Base-by-base conservation (phyloP, 2,329 filamentous ascomycete species). In the Alternaria infectoria region DNA sequence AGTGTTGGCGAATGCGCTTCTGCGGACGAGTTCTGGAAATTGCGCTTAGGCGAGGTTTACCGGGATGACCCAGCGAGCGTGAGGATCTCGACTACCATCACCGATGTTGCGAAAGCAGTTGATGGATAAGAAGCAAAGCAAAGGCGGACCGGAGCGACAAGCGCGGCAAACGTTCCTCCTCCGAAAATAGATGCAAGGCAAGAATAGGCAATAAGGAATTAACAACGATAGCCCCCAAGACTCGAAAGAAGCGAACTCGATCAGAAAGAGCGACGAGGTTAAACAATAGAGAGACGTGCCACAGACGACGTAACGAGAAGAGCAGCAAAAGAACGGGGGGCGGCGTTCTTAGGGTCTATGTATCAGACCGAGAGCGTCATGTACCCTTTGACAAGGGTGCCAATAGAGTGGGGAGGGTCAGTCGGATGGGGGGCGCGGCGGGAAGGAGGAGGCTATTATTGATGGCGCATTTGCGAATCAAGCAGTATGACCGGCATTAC, bases 181-280 rank as follows among this genome's bases (percentile, higher is more conserved):
- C 49, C 57, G 21, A 51, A 45, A 47, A 54, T 55, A 55, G 23
- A 54, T 61, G 57, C 32, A 26, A 28, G 25, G 51, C 45, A 52
- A 56, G 57, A 40, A 46, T 47, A 51, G 64, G 47, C 23, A 55
- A 56, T 30, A 63, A 52, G 28, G 40, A 61, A 57, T 59, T 59
- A 58, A 62, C 62, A 65, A 67, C 60, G 45, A 58, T 54, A 57
- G 65, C 59, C 50, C 36, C 15, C 51, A 59, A 61, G 30, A 32
- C 52, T 56, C 50, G 49, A 47, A 59, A 62, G 54, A 66, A 67
- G 61, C 61, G 64, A 54, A 69, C 54, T 61, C 32, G 59, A 45
- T 17, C 52, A 64, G 46, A 76, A 74, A 60, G 72, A 74, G 66
- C 55, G 70, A 71, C 73, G 59, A 68, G 57, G 63, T 59, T 65